These are phyloP conservation scores for Gossypium lobatum DNA, from an alignment of 441 rosid species.

Conservation along the genomic window DNA sequence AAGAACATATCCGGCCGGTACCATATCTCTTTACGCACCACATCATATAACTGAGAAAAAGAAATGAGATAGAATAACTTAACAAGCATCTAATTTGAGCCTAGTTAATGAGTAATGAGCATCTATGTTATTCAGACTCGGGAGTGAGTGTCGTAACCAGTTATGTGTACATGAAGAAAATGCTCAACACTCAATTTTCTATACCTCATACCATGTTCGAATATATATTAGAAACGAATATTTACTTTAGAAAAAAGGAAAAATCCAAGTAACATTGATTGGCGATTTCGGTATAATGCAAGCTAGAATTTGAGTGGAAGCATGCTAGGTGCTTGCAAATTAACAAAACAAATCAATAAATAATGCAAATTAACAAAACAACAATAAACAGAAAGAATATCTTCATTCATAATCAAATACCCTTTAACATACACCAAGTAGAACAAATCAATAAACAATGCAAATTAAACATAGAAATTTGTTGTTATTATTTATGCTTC, in stretches of 20 bases:
- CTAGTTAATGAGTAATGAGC: background rate
- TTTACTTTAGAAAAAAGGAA: background rate
- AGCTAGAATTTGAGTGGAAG: background rate
- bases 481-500: background rate
- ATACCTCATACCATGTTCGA: background rate
- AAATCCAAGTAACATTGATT: background rate
- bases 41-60: constrained; percentile 57
- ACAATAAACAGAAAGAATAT: no score
- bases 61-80: background rate
- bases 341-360: no score
- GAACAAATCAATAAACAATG: background rate
- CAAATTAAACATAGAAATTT: background rate
- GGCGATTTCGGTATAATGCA: background rate
- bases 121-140: background rate
- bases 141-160: background rate
- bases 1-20: constrained; percentile 88
- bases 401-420: background rate
- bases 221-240: background rate
- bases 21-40: constrained; percentile 89
- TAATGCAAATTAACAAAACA: no score
- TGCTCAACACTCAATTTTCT: no score
- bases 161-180: background rate
- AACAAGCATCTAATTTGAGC: background rate
- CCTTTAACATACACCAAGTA: background rate
- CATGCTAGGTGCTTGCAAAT: background rate